Evolutionary conservation across 2,329 filamentous ascomycete genomes (phyloP).

Genomic region (Harringtonia aguacate): DNA sequence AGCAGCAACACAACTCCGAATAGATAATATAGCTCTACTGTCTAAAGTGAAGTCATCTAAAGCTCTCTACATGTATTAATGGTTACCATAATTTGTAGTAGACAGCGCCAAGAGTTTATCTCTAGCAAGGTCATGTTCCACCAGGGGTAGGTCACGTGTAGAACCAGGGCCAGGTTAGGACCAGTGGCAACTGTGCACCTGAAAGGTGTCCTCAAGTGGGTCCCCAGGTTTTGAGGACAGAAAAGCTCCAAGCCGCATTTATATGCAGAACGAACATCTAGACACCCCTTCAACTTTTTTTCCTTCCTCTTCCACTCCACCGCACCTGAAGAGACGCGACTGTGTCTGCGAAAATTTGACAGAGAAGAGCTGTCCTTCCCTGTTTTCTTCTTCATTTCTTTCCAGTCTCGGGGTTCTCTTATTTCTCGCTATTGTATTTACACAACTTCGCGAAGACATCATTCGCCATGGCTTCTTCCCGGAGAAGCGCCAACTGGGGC

Average conservation of each 20-base stretch:
- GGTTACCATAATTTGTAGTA: no score
- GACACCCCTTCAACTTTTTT: not conserved
- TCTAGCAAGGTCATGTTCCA: not conserved
- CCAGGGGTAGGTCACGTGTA: slow-evolving; percentile 1
- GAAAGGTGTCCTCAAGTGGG: slow-evolving; percentile 15
- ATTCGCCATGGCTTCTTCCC: slow-evolving; percentile 11
- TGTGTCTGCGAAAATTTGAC: no score
- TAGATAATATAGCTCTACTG: no score
- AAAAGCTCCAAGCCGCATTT: slow-evolving; percentile 6
- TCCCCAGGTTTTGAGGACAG: slow-evolving; percentile 7
- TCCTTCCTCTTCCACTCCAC: not conserved
- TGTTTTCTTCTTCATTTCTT: not conserved
- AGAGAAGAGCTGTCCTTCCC: not conserved
- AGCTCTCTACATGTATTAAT: no score
- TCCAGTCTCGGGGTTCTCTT: no score
- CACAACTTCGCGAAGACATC: no score
- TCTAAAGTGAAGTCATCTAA: no score
- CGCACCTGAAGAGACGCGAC: no score
- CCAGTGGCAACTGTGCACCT: slow-evolving; percentile 1
- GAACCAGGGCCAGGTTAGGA: not conserved
- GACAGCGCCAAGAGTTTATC: not conserved
- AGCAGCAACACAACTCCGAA: no score
- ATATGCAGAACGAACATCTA: slow-evolving; percentile 2
- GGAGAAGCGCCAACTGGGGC: slow-evolving; percentile 17
- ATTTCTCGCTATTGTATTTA: not conserved